Conservation (phyloP, 2,329 filamentous ascomycete genomes). For the Trichoderma harzianum region DNA sequence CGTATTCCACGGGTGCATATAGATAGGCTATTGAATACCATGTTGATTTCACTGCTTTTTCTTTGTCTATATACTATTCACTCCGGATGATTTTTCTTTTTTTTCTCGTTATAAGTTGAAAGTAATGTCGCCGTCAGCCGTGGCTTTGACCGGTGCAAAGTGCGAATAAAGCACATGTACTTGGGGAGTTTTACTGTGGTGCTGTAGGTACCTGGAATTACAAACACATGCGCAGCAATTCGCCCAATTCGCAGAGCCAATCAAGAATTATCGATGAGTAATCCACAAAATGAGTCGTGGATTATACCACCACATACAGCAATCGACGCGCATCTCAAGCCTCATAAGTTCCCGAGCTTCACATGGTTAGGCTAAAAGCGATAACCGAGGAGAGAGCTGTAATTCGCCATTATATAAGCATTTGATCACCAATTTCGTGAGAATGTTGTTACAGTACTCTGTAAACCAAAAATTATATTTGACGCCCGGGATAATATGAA, state of each 20-base stretch:
- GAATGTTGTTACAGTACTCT: background rate
- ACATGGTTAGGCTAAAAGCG: background rate
- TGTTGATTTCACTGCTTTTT: background rate
- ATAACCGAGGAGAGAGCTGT: background rate
- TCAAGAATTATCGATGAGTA: background rate
- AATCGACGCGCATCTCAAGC: background rate
- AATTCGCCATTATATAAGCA: background rate
- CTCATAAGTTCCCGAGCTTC: background rate
- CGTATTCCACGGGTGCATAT: background rate
- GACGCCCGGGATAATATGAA: background rate
- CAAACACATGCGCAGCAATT: background rate
- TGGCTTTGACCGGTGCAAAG: background rate
- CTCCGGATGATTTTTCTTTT: background rate
- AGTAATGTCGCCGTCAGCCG: background rate
- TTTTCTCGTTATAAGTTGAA: background rate
- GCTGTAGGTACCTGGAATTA: background rate
- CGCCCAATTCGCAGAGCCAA: background rate
- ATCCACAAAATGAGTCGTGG: background rate
- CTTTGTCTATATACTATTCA: background rate
- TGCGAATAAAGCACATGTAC: background rate
- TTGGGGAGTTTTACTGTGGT: background rate
- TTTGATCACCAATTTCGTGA: background rate
- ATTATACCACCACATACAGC: background rate
- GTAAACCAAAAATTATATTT: background rate
- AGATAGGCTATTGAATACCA: background rate